These are phyloP conservation scores for Eleusine coracana DNA, from an alignment of 176 grass and related monocot species.

Conservation along the genomic window DNA sequence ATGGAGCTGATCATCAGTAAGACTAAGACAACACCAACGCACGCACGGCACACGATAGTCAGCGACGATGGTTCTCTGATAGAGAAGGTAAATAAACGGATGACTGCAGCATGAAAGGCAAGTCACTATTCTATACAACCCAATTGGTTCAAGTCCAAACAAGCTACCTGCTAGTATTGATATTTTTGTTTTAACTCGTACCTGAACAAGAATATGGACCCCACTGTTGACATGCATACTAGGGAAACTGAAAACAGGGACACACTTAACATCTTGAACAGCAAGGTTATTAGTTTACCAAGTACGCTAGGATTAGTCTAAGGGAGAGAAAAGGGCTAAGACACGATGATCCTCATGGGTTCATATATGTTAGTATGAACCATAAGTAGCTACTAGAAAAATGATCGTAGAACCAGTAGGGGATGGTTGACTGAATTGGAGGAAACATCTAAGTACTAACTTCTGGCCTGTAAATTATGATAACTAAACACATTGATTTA, in stretches of 20 bases:
- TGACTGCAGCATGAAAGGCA: slow-evolving; percentile 37
- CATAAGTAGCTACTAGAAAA: background rate
- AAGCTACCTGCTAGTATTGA: background rate
- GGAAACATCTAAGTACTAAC: slow-evolving; percentile 5
- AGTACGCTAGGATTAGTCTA: background rate
- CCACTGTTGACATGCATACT: background rate
- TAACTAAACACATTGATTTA: background rate
- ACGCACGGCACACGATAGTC: background rate
- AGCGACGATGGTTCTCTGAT: slow-evolving; percentile 20
- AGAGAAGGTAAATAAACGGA: slow-evolving; percentile 14
- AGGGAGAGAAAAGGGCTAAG: slow-evolving; percentile 13
- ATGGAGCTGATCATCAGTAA: slow-evolving; percentile 11
- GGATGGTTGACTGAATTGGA: slow-evolving; percentile 22
- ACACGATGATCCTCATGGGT: background rate
- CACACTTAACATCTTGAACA: background rate
- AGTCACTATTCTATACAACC: slow-evolving; percentile 1
- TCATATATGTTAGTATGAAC: background rate
- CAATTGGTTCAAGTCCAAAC: background rate
- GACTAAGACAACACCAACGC: slow-evolving; percentile 1
- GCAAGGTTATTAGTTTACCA: background rate
- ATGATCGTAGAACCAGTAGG: too few relatives aligned
- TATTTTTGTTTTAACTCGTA: background rate
- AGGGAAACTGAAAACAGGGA: background rate
- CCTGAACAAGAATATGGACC: slow-evolving; percentile 6
- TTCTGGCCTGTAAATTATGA: slow-evolving; percentile 10